Percentiles rank a stretch among this genome's conserved stretches.
These are phyloP conservation scores for Alloascoidea hylecoeti DNA, from an alignment of 805 yeast species.

Conservation along the genomic window DNA sequence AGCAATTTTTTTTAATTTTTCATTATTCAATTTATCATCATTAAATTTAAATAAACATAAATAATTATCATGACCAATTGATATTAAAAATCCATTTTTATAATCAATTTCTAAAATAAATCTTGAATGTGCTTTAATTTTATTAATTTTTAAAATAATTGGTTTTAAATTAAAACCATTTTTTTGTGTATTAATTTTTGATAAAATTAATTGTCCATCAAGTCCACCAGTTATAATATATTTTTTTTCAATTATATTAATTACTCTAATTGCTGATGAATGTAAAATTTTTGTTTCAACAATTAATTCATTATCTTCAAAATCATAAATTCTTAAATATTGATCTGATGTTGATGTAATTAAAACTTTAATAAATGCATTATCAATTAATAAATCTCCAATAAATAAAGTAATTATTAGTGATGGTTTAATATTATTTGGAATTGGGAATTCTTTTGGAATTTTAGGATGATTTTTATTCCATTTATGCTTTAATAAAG, in stretches of 20 bases:
- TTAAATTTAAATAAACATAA: background rate
- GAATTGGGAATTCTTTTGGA: background rate
- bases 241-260: background rate
- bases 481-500: background rate
- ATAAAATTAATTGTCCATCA: background rate
- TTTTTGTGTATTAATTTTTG: background rate
- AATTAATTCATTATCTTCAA: background rate
- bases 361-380: background rate
- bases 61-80: background rate
- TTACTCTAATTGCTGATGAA: background rate
- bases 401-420: background rate
- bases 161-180: background rate
- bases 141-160: background rate
- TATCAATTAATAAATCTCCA: background rate
- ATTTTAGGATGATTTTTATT: background rate
- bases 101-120: background rate
- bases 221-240: background rate
- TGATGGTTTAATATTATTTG: background rate
- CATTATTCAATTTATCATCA: background rate
- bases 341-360: background rate
- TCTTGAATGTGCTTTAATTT: background rate
- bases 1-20: background rate
- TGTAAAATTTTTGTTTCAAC: background rate
- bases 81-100: background rate
- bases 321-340: background rate